Base-by-base conservation (phyloP, 1,284 basidiomycete genomes). In the Leccinum olivaceoglutinosum region DNA sequence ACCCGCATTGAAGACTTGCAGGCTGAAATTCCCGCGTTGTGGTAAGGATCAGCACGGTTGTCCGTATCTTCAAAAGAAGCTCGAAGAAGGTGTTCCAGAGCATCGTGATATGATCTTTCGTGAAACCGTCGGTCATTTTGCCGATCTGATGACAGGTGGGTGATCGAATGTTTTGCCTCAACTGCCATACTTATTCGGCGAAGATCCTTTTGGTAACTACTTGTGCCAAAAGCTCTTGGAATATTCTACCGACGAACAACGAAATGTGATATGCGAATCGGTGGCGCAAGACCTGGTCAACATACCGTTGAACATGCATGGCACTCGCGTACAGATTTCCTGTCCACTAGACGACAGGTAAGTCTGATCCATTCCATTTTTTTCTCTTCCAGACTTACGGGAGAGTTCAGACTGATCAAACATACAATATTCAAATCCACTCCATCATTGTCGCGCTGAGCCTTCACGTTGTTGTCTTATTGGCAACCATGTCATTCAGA, bases 21-120 rank as follows among this genome's bases (percentile, higher is more conserved):
- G 69, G 96, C 96, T 66, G 94, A 98, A 77, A 96, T 99, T 68
- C 88, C 95, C 34, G 82, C 86, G 14, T 79, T 99, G 36, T 98
- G n/a, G 96, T 86, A 98, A 98, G 78, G 97, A 99, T 76, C 97
- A 99, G 78, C 97, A 99, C 76, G 97, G 97, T 3, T 99, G 97
- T 75, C 88, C 97, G 46, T 99, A 98, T 75, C 80, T 99, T 63
- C 97, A 99, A 78, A 99, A 99, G 87, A 99, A 99, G 79, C 84
- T 99, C 49, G 97, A 99, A 76, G 97, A 99, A 73, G 93, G 92
- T 65, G 86, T 91, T 66, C 85, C 94, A 14, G 92, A 96, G 75
- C 94, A 98, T 78, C 89, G 97, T 63, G 97, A 99, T 74, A 96
- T 99, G 92, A 99, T 99, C 77, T 99, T 98, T 83, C 86, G 92